Evolutionary conservation across 1,139 yeast species (phyloP).

Genomic region (Suhomyces coccinellae): DNA sequence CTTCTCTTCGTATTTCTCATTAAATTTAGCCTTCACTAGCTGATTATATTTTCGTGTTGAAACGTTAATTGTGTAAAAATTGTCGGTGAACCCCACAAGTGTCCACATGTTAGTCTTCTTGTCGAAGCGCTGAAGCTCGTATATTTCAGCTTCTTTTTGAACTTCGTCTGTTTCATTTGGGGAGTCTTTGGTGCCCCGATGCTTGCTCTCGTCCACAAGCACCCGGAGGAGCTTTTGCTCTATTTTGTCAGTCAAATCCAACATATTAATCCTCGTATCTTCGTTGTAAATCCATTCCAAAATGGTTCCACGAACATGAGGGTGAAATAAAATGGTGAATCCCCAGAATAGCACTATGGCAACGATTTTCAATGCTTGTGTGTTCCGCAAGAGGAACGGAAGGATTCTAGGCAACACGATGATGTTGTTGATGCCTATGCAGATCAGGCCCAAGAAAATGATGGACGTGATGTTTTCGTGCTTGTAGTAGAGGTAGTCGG

Average conservation of each 20-base stretch:
- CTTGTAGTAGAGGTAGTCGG: slow-evolving; percentile 62
- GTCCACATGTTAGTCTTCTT: slow-evolving; percentile 58
- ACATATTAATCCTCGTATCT: slow-evolving; percentile 54
- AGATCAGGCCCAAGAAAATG: slow-evolving; percentile 40
- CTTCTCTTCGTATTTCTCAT: slow-evolving; percentile 10
- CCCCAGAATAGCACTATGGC: slow-evolving; percentile 53
- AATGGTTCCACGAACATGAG: slow-evolving; percentile 46
- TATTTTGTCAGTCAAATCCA: slow-evolving; percentile 46
- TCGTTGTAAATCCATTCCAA: slow-evolving; percentile 54
- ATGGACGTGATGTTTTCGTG: slow-evolving; percentile 64
- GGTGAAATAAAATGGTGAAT: slow-evolving; percentile 51
- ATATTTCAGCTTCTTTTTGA: slow-evolving; percentile 53
- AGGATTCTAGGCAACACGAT: slow-evolving; percentile 34
- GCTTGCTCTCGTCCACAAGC: slow-evolving; percentile 18
- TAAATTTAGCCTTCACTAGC: slow-evolving; percentile 7
- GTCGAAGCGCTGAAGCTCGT: slow-evolving; percentile 65
- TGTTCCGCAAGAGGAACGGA: slow-evolving; percentile 25
- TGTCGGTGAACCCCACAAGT: slow-evolving; percentile 53
- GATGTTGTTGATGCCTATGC: slow-evolving; percentile 31
- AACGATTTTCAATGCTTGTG: slow-evolving; percentile 40
- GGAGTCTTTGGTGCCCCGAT: neutral
- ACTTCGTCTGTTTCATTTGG: neutral
- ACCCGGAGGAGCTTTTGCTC: slow-evolving; percentile 40
- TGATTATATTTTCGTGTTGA: slow-evolving; percentile 25
- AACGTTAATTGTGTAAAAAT: slow-evolving; percentile 50